Conservation (phyloP, 2,329 filamentous ascomycete genomes). For the Davidsoniella virescens region DNA sequence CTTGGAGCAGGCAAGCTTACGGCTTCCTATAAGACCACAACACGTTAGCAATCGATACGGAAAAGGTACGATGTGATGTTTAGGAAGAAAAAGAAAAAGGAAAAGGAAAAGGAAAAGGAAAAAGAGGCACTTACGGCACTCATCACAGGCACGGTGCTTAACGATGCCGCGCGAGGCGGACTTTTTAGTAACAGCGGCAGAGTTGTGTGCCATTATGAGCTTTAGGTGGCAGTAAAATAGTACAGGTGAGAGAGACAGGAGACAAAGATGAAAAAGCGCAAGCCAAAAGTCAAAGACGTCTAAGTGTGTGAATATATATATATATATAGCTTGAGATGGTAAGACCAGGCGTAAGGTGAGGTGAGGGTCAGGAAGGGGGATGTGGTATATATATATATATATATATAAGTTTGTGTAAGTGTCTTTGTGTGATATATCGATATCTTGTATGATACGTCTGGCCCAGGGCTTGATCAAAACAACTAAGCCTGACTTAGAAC, state of each 20-base stretch:
- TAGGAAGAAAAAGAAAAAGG: not conserved
- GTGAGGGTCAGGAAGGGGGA: constrained; percentile 1
- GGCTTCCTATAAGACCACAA: constrained; percentile 29
- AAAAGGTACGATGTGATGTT: not conserved
- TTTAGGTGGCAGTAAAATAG: not conserved
- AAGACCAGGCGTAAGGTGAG: not conserved
- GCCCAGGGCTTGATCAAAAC: too few species aligned
- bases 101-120: too few species aligned
- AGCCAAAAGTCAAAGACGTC: not conserved
- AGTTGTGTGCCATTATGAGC: not conserved
- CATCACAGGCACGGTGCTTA: constrained; percentile 49
- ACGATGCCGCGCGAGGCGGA: constrained; percentile 16
- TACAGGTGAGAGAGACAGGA: not conserved
- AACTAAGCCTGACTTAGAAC: too few species aligned
- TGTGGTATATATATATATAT: constrained; percentile 12
- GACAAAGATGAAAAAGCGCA: not conserved
- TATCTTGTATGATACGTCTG: too few species aligned
- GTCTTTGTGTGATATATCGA: too few species aligned
- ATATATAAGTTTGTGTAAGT: not conserved
- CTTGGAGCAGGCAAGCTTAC: constrained; percentile 51
- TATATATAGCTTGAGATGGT: not conserved
- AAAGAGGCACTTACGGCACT: constrained; percentile 40
- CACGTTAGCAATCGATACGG: not conserved
- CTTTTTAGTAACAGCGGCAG: constrained; percentile 16
- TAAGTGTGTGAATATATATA: not conserved